Percentiles rank a stretch among this genome's conserved stretches.
Conservation (phyloP, 345 rosid species). For the Syzygium aromaticum region DNA sequence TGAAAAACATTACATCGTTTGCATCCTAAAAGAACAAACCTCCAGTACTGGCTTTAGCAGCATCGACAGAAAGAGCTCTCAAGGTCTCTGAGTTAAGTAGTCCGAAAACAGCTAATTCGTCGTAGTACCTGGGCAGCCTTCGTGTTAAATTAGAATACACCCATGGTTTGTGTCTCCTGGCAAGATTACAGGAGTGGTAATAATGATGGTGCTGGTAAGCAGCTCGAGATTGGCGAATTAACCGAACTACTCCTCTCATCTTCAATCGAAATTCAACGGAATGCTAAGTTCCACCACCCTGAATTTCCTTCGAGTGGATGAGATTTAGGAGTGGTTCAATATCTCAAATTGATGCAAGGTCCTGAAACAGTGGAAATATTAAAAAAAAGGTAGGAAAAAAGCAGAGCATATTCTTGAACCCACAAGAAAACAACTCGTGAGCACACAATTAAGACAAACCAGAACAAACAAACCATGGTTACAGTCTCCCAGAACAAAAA, state of each 20-base stretch:
- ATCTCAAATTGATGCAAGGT: not conserved
- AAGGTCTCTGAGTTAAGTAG: not conserved
- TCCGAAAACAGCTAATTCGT: not conserved
- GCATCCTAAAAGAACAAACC: slow-evolving; percentile 17
- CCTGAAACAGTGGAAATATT: not conserved
- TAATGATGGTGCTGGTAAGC: slow-evolving; percentile 21
- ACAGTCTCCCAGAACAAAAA: not conserved
- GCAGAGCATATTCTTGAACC: slow-evolving; percentile 2
- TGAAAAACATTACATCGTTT: not conserved
- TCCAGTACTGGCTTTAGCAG: slow-evolving; percentile 20
- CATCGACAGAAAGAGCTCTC: slow-evolving; percentile 38
- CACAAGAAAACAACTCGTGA: not conserved
- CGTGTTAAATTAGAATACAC: not conserved
- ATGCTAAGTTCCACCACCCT: not conserved
- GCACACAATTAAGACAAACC: slow-evolving; percentile 1
- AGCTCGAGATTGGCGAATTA: slow-evolving; percentile 29
- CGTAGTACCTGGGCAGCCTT: not conserved
- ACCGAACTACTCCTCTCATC: slow-evolving; percentile 53
- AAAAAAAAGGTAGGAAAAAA: not conserved
- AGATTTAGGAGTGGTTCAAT: not conserved
- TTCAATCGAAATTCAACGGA: slow-evolving; percentile 1
- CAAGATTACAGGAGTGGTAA: slow-evolving; percentile 11
- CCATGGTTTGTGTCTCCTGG: slow-evolving; percentile 16
- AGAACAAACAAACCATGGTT: not conserved
- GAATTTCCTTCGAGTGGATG: not conserved